Evolutionary conservation across 2,329 filamentous ascomycete species (phyloP).

Genomic region (Furcasterigmium furcatum): DNA sequence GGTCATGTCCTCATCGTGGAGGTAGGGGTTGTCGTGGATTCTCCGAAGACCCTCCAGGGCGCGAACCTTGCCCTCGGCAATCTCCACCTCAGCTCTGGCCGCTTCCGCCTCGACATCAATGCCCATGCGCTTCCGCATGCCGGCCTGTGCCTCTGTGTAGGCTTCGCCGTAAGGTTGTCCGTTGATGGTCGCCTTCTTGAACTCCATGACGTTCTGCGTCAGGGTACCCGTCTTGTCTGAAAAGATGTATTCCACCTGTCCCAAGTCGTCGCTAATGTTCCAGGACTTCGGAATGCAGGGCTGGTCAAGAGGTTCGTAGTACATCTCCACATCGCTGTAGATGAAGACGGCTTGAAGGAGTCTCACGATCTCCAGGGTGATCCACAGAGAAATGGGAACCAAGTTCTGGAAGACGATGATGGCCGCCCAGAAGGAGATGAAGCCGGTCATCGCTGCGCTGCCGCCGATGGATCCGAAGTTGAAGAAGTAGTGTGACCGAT

Average conservation of each 20-base stretch:
- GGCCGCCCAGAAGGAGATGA: slow-evolving; percentile 95
- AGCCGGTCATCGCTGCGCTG: slow-evolving; percentile 73
- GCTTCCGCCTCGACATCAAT: slow-evolving; percentile 81
- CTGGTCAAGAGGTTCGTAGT: slow-evolving; percentile 90
- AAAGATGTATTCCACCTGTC: slow-evolving; percentile 99
- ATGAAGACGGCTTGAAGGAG: slow-evolving; percentile 95
- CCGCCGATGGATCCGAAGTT: slow-evolving; percentile 82
- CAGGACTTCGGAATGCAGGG: slow-evolving; percentile 96
- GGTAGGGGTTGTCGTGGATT: slow-evolving; percentile 84
- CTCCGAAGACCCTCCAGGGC: slow-evolving; percentile 72
- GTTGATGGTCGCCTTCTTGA: slow-evolving; percentile 97
- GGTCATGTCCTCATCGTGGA: slow-evolving; percentile 85
- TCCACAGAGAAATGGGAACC: slow-evolving; percentile 97
- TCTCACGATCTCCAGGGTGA: slow-evolving; percentile 92
- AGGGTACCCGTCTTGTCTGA: slow-evolving; percentile 90
- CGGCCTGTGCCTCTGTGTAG: slow-evolving; percentile 94
- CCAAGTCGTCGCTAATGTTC: slow-evolving; percentile 98
- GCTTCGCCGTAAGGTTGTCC: slow-evolving; percentile 96
- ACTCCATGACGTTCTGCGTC: slow-evolving; percentile 96
- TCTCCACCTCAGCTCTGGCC: slow-evolving; percentile 69
- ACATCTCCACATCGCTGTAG: slow-evolving; percentile 94
- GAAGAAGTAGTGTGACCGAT: slow-evolving; percentile 77
- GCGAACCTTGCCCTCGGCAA: slow-evolving; percentile 69
- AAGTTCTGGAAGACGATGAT: slow-evolving; percentile 97
- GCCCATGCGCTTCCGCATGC: slow-evolving; percentile 90